These are phyloP conservation scores for Neocallimastix lanati DNA, from an alignment of 192 early-diverging fungal species.

Conservation along the genomic window DNA sequence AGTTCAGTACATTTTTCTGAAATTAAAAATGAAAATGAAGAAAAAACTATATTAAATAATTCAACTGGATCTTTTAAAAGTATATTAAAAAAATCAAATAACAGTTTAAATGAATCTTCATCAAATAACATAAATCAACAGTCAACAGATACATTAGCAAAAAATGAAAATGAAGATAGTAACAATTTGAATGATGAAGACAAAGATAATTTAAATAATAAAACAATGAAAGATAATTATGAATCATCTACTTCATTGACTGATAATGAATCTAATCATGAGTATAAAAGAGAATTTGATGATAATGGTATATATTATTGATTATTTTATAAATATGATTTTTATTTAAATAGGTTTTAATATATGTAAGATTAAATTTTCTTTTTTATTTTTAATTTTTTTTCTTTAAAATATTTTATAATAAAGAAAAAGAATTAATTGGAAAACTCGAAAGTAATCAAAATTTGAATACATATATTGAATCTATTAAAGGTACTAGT, in stretches of 20 bases:
- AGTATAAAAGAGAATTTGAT: background rate
- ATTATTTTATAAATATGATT: no score
- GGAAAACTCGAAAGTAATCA: background rate
- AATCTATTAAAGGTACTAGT: background rate
- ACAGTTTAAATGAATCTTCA: background rate
- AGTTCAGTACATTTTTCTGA: background rate
- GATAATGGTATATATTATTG: background rate
- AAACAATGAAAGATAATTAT: background rate
- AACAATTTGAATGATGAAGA: background rate
- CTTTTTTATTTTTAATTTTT: no score
- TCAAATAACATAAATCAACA: no score
- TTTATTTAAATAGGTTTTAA: no score
- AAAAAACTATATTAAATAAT: background rate
- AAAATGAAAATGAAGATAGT: no score
- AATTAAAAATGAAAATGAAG: background rate
- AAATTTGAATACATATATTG: background rate
- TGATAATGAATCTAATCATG: background rate
- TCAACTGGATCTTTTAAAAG: background rate
- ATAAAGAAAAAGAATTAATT: background rate
- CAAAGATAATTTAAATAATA: background rate
- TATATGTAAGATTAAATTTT: no score
- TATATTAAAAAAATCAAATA: background rate
- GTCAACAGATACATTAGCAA: no score
- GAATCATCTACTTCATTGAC: background rate
- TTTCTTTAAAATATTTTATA: background rate